Evolutionary conservation across 768 basidiomycete genomes (phyloP).

Genomic region (Suillus brevipes): DNA sequence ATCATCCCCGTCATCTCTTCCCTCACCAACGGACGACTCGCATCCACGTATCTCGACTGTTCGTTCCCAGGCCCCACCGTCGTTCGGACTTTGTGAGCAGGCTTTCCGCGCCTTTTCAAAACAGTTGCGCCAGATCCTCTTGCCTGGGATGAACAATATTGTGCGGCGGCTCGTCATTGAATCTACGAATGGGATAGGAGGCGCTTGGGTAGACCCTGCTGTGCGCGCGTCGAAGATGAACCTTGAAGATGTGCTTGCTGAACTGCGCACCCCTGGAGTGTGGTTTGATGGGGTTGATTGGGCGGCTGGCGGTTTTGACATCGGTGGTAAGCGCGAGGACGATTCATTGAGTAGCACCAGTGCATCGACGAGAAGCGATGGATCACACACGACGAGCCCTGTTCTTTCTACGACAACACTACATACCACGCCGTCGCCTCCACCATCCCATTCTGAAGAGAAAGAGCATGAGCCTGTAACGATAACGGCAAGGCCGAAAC

Average conservation of each 20-base stretch:
- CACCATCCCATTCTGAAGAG: slow-evolving; percentile 43
- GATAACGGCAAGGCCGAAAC: slow-evolving; percentile 13
- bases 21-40: slow-evolving; percentile 20
- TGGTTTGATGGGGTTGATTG: slow-evolving; percentile 80
- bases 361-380: slow-evolving; percentile 48
- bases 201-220: slow-evolving; percentile 46
- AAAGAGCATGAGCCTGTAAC: slow-evolving; percentile 35
- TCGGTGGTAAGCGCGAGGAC: slow-evolving; percentile 39
- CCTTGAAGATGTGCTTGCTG: slow-evolving; percentile 58
- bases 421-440: slow-evolving; percentile 78
- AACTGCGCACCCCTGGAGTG: slow-evolving; percentile 54
- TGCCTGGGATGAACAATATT: slow-evolving; percentile 68
- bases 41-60: slow-evolving; percentile 54
- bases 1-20: slow-evolving; percentile 19
- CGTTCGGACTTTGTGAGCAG: slow-evolving; percentile 62
- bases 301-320: slow-evolving; percentile 30
- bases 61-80: slow-evolving; percentile 56
- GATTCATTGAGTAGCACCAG: slow-evolving; percentile 45
- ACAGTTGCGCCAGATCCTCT: slow-evolving; percentile 58
- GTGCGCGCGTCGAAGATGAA: slow-evolving; percentile 55
- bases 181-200: slow-evolving; percentile 44
- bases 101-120: slow-evolving; percentile 58
- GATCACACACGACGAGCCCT: slow-evolving; percentile 67
- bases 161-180: slow-evolving; percentile 68
- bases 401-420: slow-evolving; percentile 73